These are phyloP conservation scores for Coleophoma crateriformis DNA, from an alignment of 2,329 filamentous ascomycete genomes.

Conservation along the genomic window DNA sequence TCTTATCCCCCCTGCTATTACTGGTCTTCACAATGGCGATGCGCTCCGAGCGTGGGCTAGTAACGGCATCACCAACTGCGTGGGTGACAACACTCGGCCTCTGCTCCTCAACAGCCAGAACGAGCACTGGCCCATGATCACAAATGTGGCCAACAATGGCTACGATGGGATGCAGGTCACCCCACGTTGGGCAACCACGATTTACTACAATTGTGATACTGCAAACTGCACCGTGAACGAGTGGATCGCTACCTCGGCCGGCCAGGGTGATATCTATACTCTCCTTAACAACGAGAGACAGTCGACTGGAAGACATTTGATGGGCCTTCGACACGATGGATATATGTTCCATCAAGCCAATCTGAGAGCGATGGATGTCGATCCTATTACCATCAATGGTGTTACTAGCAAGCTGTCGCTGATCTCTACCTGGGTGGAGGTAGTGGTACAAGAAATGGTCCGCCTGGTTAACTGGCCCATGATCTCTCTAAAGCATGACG, in stretches of 20 bases:
- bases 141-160: conserved; percentile 43
- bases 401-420: conserved; percentile 9
- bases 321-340: conserved; percentile 35
- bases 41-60: conserved; percentile 51
- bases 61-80: conserved; percentile 51
- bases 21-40: conserved; percentile 58
- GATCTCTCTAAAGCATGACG: conserved; percentile 47
- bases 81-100: conserved; percentile 56
- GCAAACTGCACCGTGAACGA: conserved; percentile 34
- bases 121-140: conserved; percentile 49
- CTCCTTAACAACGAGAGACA: conserved; percentile 44
- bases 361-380: conserved; percentile 32
- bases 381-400: conserved; percentile 9
- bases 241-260: conserved; percentile 53
- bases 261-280: conserved; percentile 43
- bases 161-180: conserved; percentile 50
- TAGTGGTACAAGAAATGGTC: conserved; percentile 11
- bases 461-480: conserved; percentile 40
- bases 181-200: conserved; percentile 55
- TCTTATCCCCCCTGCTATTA: conserved; percentile 58
- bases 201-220: conserved; percentile 50
- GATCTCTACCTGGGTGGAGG: conserved; percentile 14
- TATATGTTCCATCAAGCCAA: conserved; percentile 54
- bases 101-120: conserved; percentile 44
- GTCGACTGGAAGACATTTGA: conserved; percentile 48